Evolutionary conservation across 176 grass and related monocot species (phyloP).

Genomic region (Eragrostis curvula): DNA sequence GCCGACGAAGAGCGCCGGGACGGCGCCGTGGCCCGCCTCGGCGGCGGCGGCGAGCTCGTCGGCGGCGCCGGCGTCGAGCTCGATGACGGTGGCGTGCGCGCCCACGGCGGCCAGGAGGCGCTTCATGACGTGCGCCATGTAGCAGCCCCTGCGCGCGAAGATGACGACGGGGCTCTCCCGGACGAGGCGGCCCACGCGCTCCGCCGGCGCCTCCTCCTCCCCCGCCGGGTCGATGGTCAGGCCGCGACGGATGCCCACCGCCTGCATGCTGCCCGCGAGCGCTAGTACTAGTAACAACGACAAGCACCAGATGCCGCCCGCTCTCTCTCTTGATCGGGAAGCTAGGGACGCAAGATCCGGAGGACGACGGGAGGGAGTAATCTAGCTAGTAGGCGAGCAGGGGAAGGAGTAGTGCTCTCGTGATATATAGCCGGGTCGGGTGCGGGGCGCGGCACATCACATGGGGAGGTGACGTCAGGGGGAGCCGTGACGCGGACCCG

Average conservation of each 20-base stretch:
- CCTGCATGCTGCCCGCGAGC: slow-evolving; percentile 35
- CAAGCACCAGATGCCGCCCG: no score
- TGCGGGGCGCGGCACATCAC: slow-evolving; percentile 55
- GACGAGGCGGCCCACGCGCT: slow-evolving; percentile 57
- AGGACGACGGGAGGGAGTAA: background rate
- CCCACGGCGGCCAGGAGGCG: slow-evolving; percentile 73
- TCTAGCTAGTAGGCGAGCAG: background rate
- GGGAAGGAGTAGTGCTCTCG: background rate
- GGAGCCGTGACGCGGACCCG: slow-evolving; percentile 34
- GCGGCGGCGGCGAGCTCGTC: slow-evolving; percentile 46
- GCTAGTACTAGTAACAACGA: no score
- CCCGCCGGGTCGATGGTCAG: slow-evolving; percentile 64
- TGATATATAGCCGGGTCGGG: slow-evolving; percentile 61
- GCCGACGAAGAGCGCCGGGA: slow-evolving; percentile 87
- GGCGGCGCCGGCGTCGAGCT: slow-evolving; percentile 63
- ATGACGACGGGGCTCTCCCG: slow-evolving; percentile 84
- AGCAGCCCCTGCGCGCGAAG: slow-evolving; percentile 72
- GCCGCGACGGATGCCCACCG: slow-evolving; percentile 42
- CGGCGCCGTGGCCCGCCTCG: slow-evolving; percentile 34
- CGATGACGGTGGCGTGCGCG: slow-evolving; percentile 87
- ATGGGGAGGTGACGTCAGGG: slow-evolving; percentile 68
- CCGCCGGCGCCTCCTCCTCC: slow-evolving; percentile 57
- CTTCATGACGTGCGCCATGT: slow-evolving; percentile 97
- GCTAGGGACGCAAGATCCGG: background rate
- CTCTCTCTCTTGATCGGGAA: no score